These are phyloP conservation scores for Chalciporus chontae DNA, from an alignment of 768 basidiomycete genomes.

Conservation along the genomic window DNA sequence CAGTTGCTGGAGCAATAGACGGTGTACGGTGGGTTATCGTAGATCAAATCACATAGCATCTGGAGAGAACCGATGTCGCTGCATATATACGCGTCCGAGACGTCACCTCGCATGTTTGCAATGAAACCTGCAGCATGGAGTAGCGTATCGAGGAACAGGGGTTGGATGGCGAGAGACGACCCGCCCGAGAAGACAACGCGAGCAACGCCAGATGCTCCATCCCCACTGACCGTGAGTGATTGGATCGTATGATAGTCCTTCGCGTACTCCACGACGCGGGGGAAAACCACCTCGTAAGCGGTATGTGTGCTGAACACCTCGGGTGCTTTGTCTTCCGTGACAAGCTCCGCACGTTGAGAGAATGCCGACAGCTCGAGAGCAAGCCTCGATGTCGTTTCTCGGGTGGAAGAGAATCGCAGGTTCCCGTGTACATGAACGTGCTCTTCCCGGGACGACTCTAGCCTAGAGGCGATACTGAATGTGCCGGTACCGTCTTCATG, in stretches of 20 bases:
- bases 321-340: slow-evolving; percentile 25
- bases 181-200: slow-evolving; percentile 39
- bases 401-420: slow-evolving; percentile 35
- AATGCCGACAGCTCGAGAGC: slow-evolving; percentile 33
- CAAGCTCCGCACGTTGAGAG: slow-evolving; percentile 29
- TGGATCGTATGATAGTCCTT: slow-evolving; percentile 55
- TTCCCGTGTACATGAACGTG: slow-evolving; percentile 45
- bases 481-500: slow-evolving; percentile 33
- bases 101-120: slow-evolving; percentile 51
- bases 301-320: slow-evolving; percentile 56
- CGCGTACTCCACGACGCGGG: slow-evolving; percentile 64
- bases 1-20: slow-evolving; percentile 50
- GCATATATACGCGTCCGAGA: slow-evolving; percentile 63
- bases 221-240: slow-evolving; percentile 46
- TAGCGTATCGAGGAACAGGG: slow-evolving; percentile 63
- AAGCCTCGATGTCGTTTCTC: slow-evolving; percentile 37
- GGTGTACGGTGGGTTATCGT: slow-evolving; percentile 40
- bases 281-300: slow-evolving; percentile 64
- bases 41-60: slow-evolving; percentile 41
- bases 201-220: slow-evolving; percentile 52
- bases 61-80: slow-evolving; percentile 47
- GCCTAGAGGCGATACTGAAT: slow-evolving; percentile 47
- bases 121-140: slow-evolving; percentile 71
- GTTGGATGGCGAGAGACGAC: slow-evolving; percentile 40
- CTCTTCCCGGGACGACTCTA: slow-evolving; percentile 30